Base-by-base conservation (phyloP, 768 basidiomycete species). In the Mycena metata region DNA sequence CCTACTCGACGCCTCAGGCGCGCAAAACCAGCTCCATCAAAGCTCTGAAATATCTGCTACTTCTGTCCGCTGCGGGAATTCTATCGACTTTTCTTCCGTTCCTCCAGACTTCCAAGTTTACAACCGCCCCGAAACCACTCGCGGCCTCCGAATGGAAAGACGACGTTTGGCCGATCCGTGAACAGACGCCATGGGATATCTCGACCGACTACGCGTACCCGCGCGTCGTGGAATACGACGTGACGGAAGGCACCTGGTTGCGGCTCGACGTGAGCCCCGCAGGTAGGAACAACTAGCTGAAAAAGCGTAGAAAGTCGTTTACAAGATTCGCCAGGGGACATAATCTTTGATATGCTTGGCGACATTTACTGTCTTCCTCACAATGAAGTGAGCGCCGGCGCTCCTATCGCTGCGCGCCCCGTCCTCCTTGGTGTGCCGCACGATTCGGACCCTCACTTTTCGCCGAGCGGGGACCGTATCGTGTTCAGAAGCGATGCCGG, bases 171-270 rank as follows among this genome's bases (percentile, higher is more conserved):
- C 91, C 91, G 23, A 77, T 91, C 26, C 90, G 90, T 39, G 79
- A 81, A 33, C 86, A 83, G 64, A 85, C 83, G 2, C 82, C 83
- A 43, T 93, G 91, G 90, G 91, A 93, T 73, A 92, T 93, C 67
- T 92, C 91, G 23, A 91, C 90, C 23, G 89, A 92, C 79, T 92
- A 86, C 71, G 83, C 87, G n/a, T 86, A 88, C 77, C 88, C 90
- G 1, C 88, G 91, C n/a, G 78, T 78, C 21, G 80, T 92, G 36
- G 84, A 86, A 62, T 93, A 90, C 75, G 88, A 91, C 63, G 91
- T 92, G 16, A 81, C 84, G 46, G 90, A 92, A 74, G 92, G 91
- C 10, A 93, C 92, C 41, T 93, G 91, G 91, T 79, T 93, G 60
- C 84, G 91, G 13, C 84, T 93, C 35, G 91, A 92, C 73, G 91